phyloP scores from a whole-genome alignment of 2,329 filamentous ascomycete genomes.

The Fusarium sp. region DNA sequence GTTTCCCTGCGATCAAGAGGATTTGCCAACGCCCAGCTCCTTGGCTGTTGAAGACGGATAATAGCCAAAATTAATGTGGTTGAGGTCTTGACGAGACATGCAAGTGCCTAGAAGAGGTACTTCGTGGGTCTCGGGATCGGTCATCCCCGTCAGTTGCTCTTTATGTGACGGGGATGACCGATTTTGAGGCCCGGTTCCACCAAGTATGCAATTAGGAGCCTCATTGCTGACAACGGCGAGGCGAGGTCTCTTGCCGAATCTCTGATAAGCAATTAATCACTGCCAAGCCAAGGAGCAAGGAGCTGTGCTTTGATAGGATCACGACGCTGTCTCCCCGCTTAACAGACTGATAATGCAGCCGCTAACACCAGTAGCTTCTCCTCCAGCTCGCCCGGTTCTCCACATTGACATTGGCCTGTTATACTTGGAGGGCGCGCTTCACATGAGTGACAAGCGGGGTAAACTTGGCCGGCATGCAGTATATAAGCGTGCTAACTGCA shows the following conservation, averaged over 20 bases:
- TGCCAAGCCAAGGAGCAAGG: neutral
- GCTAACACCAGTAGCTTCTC: neutral
- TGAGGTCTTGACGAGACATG: neutral
- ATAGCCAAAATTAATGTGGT: neutral
- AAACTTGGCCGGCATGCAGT: neutral
- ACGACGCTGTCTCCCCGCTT: neutral
- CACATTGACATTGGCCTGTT: neutral
- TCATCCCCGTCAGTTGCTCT: neutral
- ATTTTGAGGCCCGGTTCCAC: neutral
- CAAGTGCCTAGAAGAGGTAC: neutral
- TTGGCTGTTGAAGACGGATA: neutral
- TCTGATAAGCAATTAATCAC: neutral
- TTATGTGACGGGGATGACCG: neutral
- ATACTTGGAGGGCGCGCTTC: constrained; percentile 30
- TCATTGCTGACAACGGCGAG: neutral
- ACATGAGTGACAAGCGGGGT: neutral
- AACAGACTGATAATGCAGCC: neutral
- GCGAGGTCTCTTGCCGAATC: neutral
- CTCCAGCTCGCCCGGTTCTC: neutral
- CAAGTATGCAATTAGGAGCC: neutral
- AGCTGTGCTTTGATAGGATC: neutral
- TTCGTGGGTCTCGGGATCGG: neutral
- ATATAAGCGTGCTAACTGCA: neutral
- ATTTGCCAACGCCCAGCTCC: neutral
- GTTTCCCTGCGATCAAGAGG: neutral